A percentile compares a stretch with the other conserved stretches of the same genome.
These are phyloP conservation scores for Hura crepitans DNA, from an alignment of 441 rosid genomes.

Conservation along the genomic window DNA sequence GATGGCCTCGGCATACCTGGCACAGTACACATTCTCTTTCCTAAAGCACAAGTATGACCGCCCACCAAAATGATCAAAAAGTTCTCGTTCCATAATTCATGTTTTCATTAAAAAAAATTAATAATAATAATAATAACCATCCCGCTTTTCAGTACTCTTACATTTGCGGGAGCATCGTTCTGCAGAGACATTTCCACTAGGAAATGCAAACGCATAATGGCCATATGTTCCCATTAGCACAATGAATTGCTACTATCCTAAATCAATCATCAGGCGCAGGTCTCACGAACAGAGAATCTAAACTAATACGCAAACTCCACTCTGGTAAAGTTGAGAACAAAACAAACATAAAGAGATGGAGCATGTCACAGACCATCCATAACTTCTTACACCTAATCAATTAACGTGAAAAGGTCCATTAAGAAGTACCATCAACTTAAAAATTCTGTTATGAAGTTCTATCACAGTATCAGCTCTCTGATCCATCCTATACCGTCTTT, in stretches of 20 bases:
- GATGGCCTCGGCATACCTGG: no score
- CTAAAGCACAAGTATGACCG: not conserved
- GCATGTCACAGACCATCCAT: not conserved
- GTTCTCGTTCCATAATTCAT: not conserved
- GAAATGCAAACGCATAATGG: not conserved
- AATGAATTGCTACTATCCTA: conserved; percentile 7
- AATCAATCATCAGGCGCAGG: not conserved
- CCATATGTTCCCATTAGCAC: conserved; percentile 1
- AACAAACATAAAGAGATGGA: not conserved
- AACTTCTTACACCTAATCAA: conserved; percentile 5
- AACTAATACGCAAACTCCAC: not conserved
- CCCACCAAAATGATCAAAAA: not conserved
- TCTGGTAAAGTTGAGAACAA: not conserved
- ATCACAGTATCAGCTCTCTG: conserved; percentile 10
- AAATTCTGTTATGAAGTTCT: conserved; percentile 14
- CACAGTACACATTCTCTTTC: not conserved
- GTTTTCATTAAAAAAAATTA: not conserved
- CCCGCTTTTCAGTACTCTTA: not conserved
- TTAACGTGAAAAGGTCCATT: not conserved
- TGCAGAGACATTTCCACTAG: not conserved
- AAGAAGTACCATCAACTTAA: not conserved
- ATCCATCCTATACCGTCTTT: not conserved
- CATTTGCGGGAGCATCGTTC: conserved; percentile 5
- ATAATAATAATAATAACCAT: not conserved
- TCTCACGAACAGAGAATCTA: conserved; percentile 5